Conservation (phyloP, 2,329 filamentous ascomycete species). For the Arthrinium puccinioides region DNA sequence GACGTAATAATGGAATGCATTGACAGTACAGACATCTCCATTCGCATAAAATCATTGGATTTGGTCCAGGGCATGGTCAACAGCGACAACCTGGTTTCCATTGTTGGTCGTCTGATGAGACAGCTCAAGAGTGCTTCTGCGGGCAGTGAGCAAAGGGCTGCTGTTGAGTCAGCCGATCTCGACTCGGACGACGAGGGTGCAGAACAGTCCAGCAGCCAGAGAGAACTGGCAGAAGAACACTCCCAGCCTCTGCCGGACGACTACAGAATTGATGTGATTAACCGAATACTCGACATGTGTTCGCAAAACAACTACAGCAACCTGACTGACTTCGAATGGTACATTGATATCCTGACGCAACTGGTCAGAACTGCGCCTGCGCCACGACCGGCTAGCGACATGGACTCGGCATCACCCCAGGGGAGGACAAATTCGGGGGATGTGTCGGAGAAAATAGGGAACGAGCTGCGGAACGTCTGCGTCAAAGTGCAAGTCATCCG, state of each 20-base stretch:
- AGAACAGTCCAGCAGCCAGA: constrained; percentile 28
- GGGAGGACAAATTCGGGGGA: constrained; percentile 29
- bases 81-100: constrained; percentile 71
- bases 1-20: constrained; percentile 96
- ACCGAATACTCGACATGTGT: constrained; percentile 81
- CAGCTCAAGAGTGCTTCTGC: constrained; percentile 67
- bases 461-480: constrained; percentile 81
- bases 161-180: constrained; percentile 36
- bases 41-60: constrained; percentile 85
- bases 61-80: constrained; percentile 92
- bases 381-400: constrained; percentile 30
- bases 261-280: constrained; percentile 77
- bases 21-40: constrained; percentile 92
- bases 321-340: constrained; percentile 93
- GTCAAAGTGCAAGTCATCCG: constrained; percentile 86
- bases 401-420: constrained; percentile 20
- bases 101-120: constrained; percentile 80
- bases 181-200: constrained; percentile 47
- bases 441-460: constrained; percentile 67
- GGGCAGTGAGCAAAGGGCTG: constrained; percentile 35
- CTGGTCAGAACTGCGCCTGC: constrained; percentile 64
- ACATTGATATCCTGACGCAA: constrained; percentile 82
- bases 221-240: constrained; percentile 27
- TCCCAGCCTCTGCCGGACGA: constrained; percentile 69
- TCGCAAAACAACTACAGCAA: constrained; percentile 81